phyloP scores from a whole-genome alignment of 176 grass and related monocot genomes.

The Carex kokanica region DNA sequence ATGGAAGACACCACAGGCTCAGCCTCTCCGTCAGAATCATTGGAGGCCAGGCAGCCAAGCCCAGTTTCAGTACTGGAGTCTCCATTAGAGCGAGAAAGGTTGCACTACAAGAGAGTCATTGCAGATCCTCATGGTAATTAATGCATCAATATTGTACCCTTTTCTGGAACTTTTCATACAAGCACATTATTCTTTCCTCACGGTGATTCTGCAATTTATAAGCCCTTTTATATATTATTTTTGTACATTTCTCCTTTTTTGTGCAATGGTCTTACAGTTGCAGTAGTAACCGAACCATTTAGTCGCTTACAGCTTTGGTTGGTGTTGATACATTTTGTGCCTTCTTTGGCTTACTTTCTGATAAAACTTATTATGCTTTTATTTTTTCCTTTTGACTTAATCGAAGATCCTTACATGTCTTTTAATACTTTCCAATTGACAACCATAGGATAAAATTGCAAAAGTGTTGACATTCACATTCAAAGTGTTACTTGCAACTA shows the following conservation, averaged over 20 bases:
- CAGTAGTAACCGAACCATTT: neutral
- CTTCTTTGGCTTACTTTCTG: neutral
- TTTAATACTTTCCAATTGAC: neutral
- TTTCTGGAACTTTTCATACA: neutral
- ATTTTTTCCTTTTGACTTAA: neutral
- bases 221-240: neutral
- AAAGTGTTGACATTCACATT: neutral
- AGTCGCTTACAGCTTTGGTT: neutral
- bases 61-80: constrained; percentile 61
- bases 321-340: neutral
- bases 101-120: constrained; percentile 25
- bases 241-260: neutral
- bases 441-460: neutral
- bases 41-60: constrained; percentile 49
- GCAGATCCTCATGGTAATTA: constrained; percentile 38
- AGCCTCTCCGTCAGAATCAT: constrained; percentile 15
- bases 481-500: neutral
- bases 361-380: neutral
- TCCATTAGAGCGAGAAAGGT: constrained; percentile 31
- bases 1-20: constrained; percentile 9
- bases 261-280: neutral
- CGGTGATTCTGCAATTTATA: neutral
- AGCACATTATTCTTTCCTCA: neutral
- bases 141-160: neutral
- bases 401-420: neutral